A percentile compares a stretch with the other conserved stretches of the same genome.
Evolutionary conservation across 1,139 yeast species (phyloP).

Genomic region (Kurtzmaniella quercitrusa): DNA sequence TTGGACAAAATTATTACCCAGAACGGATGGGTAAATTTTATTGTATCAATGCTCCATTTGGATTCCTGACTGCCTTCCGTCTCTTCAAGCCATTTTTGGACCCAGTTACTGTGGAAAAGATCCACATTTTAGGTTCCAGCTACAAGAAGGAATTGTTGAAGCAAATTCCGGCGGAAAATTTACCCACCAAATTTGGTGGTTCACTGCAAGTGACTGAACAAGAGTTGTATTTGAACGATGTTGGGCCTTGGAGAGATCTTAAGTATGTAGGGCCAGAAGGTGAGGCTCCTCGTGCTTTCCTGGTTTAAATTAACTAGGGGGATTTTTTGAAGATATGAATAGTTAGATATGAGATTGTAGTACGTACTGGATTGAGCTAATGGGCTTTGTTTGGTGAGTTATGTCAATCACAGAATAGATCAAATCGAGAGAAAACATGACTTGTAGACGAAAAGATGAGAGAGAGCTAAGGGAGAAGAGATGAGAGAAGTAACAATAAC

Average conservation of each 20-base stretch:
- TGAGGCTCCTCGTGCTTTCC: constrained; percentile 65
- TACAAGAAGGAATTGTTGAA: constrained; percentile 80
- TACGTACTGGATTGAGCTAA: no score
- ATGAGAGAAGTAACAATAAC: no score
- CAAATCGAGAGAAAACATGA: no score
- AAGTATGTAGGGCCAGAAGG: constrained; percentile 83
- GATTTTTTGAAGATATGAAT: background rate
- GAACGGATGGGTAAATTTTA: constrained; percentile 99
- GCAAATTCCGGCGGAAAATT: constrained; percentile 90
- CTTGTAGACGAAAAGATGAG: no score
- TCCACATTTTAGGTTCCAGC: constrained; percentile 76
- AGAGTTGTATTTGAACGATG: constrained; percentile 81
- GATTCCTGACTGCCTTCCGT: constrained; percentile 90
- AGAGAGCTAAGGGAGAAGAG: no score
- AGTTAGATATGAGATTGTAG: background rate
- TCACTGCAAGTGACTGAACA: constrained; percentile 62
- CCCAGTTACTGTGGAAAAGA: constrained; percentile 97
- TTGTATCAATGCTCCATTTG: constrained; percentile 94
- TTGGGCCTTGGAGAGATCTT: constrained; percentile 97
- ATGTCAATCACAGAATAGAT: no score
- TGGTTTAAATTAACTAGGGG: background rate
- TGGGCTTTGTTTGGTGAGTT: no score
- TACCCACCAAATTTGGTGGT: constrained; percentile 92
- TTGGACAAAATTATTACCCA: constrained; percentile 98
- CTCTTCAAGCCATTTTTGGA: constrained; percentile 90